Evolutionary conservation across 805 yeast genomes (phyloP).

Genomic region (Pichia manshurica): DNA sequence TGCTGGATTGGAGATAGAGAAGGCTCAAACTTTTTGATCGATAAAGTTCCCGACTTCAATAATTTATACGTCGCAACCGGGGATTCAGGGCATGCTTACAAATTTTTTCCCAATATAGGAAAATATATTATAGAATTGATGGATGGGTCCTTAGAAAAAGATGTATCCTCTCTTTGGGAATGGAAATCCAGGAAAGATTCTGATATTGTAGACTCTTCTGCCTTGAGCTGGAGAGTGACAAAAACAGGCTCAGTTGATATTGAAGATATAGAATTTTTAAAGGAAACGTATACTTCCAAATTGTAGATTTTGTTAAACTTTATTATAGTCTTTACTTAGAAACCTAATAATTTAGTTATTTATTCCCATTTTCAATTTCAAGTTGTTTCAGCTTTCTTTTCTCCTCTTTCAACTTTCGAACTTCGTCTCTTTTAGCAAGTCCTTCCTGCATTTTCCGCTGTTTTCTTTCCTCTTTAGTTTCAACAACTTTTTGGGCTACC

Average conservation of each 20-base stretch:
- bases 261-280: constrained; percentile 14
- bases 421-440: constrained; percentile 28
- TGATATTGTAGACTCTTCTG: constrained; percentile 19
- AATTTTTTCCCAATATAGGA: constrained; percentile 41
- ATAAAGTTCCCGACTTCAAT: constrained; percentile 28
- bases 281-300: constrained; percentile 8
- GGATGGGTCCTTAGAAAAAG: constrained; percentile 24
- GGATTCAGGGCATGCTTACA: constrained; percentile 42
- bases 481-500: constrained; percentile 21
- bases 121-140: constrained; percentile 32
- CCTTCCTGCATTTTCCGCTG: constrained; percentile 51
- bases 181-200: constrained; percentile 24
- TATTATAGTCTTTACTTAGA: too few species aligned
- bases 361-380: not conserved
- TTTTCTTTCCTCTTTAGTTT: constrained; percentile 54
- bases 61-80: constrained; percentile 38
- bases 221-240: constrained; percentile 22
- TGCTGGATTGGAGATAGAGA: constrained; percentile 37
- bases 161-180: constrained; percentile 25
- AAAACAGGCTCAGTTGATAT: constrained; percentile 14
- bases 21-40: constrained; percentile 35
- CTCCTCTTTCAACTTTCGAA: constrained; percentile 17
- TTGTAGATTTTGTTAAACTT: not conserved
- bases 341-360: too few species aligned
- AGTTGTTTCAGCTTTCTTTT: constrained; percentile 9